These are phyloP conservation scores for Gossypioides kirkii DNA, from an alignment of 345 rosid genomes.

Conservation along the genomic window DNA sequence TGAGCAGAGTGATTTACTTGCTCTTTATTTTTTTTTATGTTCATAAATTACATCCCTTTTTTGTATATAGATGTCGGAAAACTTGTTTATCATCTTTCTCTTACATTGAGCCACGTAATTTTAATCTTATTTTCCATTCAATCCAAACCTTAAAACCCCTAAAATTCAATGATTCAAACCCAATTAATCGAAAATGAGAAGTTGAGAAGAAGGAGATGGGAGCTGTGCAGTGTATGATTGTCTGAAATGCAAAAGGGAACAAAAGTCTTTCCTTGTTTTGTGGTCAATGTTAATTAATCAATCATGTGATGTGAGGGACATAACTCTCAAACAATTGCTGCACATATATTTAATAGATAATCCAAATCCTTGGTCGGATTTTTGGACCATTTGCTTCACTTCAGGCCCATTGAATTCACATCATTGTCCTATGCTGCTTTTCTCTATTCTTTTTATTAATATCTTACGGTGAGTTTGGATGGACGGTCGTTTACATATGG, in stretches of 20 bases:
- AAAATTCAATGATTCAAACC: too few relatives aligned
- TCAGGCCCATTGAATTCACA: conserved; percentile 3
- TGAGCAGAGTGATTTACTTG: not conserved
- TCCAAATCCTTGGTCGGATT: conserved; percentile 2
- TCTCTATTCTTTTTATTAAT: too few relatives aligned
- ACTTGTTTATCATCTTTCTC: conserved; percentile 10
- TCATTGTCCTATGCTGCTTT: not conserved
- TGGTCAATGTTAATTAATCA: conserved; percentile 3
- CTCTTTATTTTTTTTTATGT: not conserved
- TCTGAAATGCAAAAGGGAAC: not conserved
- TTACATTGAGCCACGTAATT: not conserved
- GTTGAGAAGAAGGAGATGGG: too few relatives aligned
- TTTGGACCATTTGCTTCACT: not conserved
- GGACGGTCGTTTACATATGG: too few relatives aligned
- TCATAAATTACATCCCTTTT: not conserved
- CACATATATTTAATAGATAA: not conserved
- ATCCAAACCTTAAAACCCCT: too few relatives aligned
- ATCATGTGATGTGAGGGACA: not conserved
- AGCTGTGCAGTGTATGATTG: too few relatives aligned
- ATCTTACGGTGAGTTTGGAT: too few relatives aligned
- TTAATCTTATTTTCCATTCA: too few relatives aligned
- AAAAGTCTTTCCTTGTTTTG: conserved; percentile 5
- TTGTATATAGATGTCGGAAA: conserved; percentile 3
- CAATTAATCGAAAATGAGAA: too few relatives aligned
- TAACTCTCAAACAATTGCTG: not conserved